Evolutionary conservation across 768 basidiomycete species (phyloP), one percentile per base, ranked within the genome.

Genomic region (Mrakia frigida): DNA sequence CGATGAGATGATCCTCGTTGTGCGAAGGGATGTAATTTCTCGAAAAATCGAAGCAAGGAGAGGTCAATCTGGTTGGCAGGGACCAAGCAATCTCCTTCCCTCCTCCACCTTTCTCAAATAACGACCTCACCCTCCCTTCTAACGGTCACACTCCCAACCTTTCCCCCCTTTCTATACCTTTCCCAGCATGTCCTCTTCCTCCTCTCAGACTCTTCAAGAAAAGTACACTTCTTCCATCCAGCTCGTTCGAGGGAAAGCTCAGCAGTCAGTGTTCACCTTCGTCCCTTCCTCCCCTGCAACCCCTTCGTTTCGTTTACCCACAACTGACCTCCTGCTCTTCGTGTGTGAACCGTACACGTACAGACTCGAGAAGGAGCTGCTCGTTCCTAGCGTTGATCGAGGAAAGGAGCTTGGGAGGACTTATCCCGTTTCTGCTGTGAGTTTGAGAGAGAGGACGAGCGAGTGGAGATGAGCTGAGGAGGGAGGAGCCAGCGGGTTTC

Each of bases 351-450:
- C n/a, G n/a, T n/a, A n/a, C n/a, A 0, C 2, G 6, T n/a, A 50
- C 16, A 70, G 69, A 28, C 14, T 53, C 28, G 69, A 46, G 50
- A 70, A 41, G 25, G 50, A 53, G 0, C 46, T 70, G 5, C 25
- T 68, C 25, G 39, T 68, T 0, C 65, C 65, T 18, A 68, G 65
- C n/a, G 37, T 68, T 6, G 65, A 68, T n/a, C 35, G n/a, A n/a
- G 65, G 65, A n/a, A 68, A 39, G 39, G 65, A 68, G 39, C 25
- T 68, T 18, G 65, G 65, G 9, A 68, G 35, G 65, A 68, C 65
- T 2, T 68, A 68, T 39, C 65, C 65, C 6, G 65, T 68, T 2
- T 68, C 65, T 16, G 65, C 65, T 2, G 65, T 68, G 65, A 68
- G 65, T 68, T 14, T 56, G 56, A n/a, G 6, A 46, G 43, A 46